Evolutionary conservation across 441 rosid species (phyloP).

Genomic region (Biscutella laevigata): DNA sequence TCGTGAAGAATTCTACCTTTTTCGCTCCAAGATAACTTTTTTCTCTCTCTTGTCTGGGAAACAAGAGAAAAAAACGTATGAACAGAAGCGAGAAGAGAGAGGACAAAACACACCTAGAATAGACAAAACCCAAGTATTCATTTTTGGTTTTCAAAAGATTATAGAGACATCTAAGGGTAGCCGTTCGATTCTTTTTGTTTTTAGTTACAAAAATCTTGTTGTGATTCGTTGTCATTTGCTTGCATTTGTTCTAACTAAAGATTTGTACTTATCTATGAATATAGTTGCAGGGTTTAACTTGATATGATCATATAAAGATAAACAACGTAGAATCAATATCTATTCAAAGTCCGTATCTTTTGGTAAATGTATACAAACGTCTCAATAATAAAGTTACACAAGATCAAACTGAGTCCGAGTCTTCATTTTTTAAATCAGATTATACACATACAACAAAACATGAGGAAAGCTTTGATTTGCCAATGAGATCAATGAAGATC

Average conservation of each 20-base stretch:
- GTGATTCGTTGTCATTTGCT: conserved; percentile 10
- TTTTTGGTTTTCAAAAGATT: too few species aligned
- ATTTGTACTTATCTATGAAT: too few species aligned
- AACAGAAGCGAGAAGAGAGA: conserved; percentile 19
- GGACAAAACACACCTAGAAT: conserved; percentile 23
- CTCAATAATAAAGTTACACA: not conserved
- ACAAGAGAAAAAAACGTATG: conserved; percentile 8
- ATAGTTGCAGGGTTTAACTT: too few species aligned
- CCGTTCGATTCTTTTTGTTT: conserved; percentile 18
- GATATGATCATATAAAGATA: conserved; percentile 24
- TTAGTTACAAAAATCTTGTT: conserved; percentile 12
- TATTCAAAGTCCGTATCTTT: not conserved
- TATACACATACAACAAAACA: conserved; percentile 15
- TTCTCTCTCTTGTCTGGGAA: not conserved
- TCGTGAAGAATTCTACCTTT: not conserved
- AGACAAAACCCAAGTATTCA: conserved; percentile 23
- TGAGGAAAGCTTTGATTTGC: not conserved
- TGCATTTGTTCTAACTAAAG: conserved; percentile 10
- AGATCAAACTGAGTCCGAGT: not conserved
- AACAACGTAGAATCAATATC: not conserved
- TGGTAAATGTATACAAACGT: conserved; percentile 14
- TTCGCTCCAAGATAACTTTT: not conserved
- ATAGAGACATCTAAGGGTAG: conserved; percentile 23
- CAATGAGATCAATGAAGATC: conserved; percentile 18
- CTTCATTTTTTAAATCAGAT: not conserved